Conservation (phyloP, 2,329 filamentous ascomycete genomes). For the Penicillium janthinellum region DNA sequence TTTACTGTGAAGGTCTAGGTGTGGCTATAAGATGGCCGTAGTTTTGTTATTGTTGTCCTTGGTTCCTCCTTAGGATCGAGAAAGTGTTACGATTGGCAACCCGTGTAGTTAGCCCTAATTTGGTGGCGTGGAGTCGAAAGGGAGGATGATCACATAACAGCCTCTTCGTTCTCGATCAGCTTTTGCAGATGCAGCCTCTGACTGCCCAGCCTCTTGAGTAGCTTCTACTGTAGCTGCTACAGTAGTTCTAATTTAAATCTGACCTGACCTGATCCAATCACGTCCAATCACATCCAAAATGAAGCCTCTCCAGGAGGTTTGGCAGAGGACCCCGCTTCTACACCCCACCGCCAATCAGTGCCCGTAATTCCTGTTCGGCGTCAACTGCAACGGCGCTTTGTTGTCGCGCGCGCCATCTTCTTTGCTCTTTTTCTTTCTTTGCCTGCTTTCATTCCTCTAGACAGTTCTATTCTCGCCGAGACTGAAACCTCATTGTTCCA, state of each 20-base stretch:
- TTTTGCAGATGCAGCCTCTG: neutral
- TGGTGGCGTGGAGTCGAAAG: conserved; percentile 7
- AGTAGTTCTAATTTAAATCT: neutral
- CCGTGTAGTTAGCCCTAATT: neutral
- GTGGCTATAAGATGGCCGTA: neutral
- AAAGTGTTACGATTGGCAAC: neutral
- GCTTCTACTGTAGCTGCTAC: neutral
- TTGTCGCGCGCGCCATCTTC: conserved; percentile 2
- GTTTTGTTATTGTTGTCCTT: neutral
- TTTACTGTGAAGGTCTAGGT: conserved; percentile 38
- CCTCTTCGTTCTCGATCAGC: neutral
- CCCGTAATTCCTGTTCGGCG: neutral
- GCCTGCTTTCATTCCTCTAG: neutral
- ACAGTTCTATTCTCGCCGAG: conserved; percentile 12
- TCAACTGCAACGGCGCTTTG: conserved; percentile 13
- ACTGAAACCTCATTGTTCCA: conserved; percentile 13
- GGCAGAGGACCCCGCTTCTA: neutral
- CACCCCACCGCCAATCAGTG: conserved; percentile 4
- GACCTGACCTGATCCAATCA: neutral
- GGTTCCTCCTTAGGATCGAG: neutral
- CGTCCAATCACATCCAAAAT: neutral
- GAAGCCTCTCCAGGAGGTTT: neutral
- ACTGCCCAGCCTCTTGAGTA: neutral
- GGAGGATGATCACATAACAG: neutral
- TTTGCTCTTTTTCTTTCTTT: neutral